These are phyloP conservation scores for Cyclotella distinguenda DNA, from an alignment of 108 stramenopile species.

Conservation along the genomic window DNA sequence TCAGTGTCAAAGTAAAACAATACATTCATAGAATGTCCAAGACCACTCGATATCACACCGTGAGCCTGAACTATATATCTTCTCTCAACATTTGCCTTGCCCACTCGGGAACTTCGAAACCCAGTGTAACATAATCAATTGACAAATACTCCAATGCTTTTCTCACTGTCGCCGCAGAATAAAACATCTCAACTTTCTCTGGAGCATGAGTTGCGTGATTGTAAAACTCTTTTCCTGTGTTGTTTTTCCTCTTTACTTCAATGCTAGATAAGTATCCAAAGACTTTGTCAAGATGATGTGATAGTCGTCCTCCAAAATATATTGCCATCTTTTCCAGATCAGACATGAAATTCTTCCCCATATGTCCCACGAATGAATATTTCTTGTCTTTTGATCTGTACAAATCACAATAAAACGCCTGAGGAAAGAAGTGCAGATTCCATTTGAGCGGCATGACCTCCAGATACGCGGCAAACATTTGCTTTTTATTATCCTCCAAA, in stretches of 20 bases:
- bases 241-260: constrained; percentile 8
- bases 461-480: constrained; percentile 55
- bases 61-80: constrained; percentile 8
- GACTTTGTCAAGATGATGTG: constrained; percentile 16
- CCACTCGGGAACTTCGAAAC: constrained; percentile 62
- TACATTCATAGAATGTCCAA: too few species aligned
- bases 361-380: constrained; percentile 58
- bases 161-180: constrained; percentile 58
- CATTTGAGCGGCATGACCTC: constrained; percentile 57
- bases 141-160: constrained; percentile 59
- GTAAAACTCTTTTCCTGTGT: constrained; percentile 14
- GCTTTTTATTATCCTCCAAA: constrained; percentile 27
- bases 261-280: constrained; percentile 23
- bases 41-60: background rate
- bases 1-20: too few species aligned
- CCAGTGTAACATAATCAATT: constrained; percentile 59
- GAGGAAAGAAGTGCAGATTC: constrained; percentile 65
- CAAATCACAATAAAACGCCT: constrained; percentile 50
- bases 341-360: constrained; percentile 48
- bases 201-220: constrained; percentile 28
- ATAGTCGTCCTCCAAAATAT: constrained; percentile 24
- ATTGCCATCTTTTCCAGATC: constrained; percentile 45
- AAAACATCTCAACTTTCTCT: constrained; percentile 45
- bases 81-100: constrained; percentile 56
- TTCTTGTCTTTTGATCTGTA: constrained; percentile 33